phyloP scores from a whole-genome alignment of 805 yeast species.

The Sugiyamaella boreocaroliniensis region DNA sequence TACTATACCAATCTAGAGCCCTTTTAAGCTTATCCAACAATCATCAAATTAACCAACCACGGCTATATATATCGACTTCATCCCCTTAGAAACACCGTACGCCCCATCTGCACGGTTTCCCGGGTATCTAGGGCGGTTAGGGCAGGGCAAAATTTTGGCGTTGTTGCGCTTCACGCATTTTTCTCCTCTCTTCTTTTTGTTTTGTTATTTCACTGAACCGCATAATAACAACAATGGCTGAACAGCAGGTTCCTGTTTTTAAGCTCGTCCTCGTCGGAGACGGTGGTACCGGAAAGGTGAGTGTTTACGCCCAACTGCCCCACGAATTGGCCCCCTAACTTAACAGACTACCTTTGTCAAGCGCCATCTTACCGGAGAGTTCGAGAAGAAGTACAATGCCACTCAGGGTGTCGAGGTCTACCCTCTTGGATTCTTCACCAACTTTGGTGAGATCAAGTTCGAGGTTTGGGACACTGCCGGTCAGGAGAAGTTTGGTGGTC shows the following conservation, averaged over 20 bases:
- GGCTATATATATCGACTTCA: too few species aligned
- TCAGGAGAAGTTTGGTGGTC: slow-evolving; percentile 99
- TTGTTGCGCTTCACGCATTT: slow-evolving; percentile 4
- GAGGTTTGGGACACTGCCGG: slow-evolving; percentile 99
- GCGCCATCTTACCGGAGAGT: slow-evolving; percentile 98
- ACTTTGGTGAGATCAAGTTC: slow-evolving; percentile 96
- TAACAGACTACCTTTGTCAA: slow-evolving; percentile 90
- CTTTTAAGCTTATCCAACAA: too few species aligned
- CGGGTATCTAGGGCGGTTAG: slow-evolving; percentile 1
- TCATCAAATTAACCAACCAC: too few species aligned
- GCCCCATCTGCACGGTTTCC: neutral
- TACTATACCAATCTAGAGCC: too few species aligned
- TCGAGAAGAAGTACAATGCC: slow-evolving; percentile 97
- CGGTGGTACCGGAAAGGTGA: slow-evolving; percentile 98
- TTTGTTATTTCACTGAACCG: slow-evolving; percentile 4
- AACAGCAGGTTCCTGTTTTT: slow-evolving; percentile 76
- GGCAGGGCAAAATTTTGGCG: slow-evolving; percentile 6
- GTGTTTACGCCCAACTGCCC: slow-evolving; percentile 24
- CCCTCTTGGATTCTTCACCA: slow-evolving; percentile 96
- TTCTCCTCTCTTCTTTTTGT: slow-evolving; percentile 7
- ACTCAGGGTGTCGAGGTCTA: slow-evolving; percentile 99
- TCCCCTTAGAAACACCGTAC: too few species aligned
- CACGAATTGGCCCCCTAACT: neutral
- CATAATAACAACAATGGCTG: slow-evolving; percentile 25
- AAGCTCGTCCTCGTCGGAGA: slow-evolving; percentile 99